These are phyloP conservation scores for Lecanicillium sp. DNA, from an alignment of 2,329 filamentous ascomycete genomes.

Conservation along the genomic window DNA sequence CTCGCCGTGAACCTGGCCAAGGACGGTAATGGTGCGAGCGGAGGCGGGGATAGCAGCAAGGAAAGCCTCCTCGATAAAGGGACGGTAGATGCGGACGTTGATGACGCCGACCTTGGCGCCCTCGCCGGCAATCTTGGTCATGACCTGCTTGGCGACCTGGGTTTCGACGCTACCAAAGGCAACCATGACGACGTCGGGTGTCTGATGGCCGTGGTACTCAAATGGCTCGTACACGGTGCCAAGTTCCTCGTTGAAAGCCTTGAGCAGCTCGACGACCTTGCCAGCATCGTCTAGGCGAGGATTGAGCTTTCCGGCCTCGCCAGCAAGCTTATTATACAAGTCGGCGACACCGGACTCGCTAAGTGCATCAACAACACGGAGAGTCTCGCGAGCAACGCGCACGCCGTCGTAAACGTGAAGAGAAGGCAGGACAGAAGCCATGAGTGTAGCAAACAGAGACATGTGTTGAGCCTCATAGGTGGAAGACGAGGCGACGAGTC, in stretches of 20 bases:
- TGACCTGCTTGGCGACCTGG: slow-evolving; percentile 75
- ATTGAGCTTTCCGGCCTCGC: slow-evolving; percentile 52
- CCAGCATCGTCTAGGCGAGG: slow-evolving; percentile 66
- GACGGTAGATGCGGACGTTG: slow-evolving; percentile 87
- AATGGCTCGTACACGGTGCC: slow-evolving; percentile 90
- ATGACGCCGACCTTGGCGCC: slow-evolving; percentile 78
- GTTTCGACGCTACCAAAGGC: slow-evolving; percentile 90
- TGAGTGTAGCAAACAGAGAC: slow-evolving; percentile 75
- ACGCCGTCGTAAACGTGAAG: slow-evolving; percentile 86
- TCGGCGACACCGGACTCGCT: slow-evolving; percentile 62
- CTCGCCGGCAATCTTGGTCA: slow-evolving; percentile 60
- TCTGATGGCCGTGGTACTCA: slow-evolving; percentile 81
- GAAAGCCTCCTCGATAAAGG: slow-evolving; percentile 93
- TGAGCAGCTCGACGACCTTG: slow-evolving; percentile 61
- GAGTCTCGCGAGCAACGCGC: slow-evolving; percentile 71
- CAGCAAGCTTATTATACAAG: slow-evolving; percentile 58
- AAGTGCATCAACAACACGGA: slow-evolving; percentile 73
- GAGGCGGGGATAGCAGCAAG: slow-evolving; percentile 70
- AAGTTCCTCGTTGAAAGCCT: slow-evolving; percentile 78
- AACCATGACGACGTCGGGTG: slow-evolving; percentile 76
- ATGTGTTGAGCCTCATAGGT: slow-evolving; percentile 93
- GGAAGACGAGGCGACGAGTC: slow-evolving; percentile 75
- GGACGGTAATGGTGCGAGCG: slow-evolving; percentile 67
- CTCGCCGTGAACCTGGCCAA: slow-evolving; percentile 78
- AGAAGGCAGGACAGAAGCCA: slow-evolving; percentile 71